Conservation (phyloP, 2,329 filamentous ascomycete species). For the Colletotrichum sidae region DNA sequence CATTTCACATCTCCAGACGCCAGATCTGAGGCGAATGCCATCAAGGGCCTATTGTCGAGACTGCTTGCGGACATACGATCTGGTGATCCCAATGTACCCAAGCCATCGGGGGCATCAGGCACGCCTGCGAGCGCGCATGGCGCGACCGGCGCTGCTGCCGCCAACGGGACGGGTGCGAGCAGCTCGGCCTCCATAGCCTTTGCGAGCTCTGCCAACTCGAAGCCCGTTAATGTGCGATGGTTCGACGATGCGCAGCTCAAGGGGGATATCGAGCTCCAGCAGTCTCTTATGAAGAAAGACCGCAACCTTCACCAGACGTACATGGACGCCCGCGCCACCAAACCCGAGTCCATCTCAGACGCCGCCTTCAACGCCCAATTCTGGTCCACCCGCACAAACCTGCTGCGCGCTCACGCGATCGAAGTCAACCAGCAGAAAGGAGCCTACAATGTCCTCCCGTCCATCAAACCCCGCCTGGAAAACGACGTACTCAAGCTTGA, state of each 20-base stretch:
- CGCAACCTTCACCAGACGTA: conserved; percentile 83
- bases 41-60: conserved; percentile 84
- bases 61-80: conserved; percentile 78
- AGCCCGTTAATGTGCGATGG: conserved; percentile 70
- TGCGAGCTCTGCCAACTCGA: conserved; percentile 73
- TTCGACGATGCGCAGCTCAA: conserved; percentile 86
- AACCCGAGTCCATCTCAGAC: conserved; percentile 84
- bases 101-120: conserved; percentile 52
- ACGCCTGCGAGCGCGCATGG: conserved; percentile 39
- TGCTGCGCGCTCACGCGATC: conserved; percentile 90
- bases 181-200: conserved; percentile 80
- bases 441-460: conserved; percentile 92
- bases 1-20: conserved; percentile 87
- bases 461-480: conserved; percentile 83
- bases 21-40: conserved; percentile 83
- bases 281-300: conserved; percentile 88
- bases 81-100: conserved; percentile 63
- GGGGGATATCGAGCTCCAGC: conserved; percentile 83
- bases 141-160: conserved; percentile 21
- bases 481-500: conserved; percentile 82
- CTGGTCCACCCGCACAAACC: conserved; percentile 88
- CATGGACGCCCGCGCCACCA: conserved; percentile 83
- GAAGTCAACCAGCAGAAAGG: conserved; percentile 88
- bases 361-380: conserved; percentile 91
- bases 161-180: conserved; percentile 40